Base-by-base conservation (phyloP, 495 filamentous ascomycete species). In the Penicillium riverlandense region DNA sequence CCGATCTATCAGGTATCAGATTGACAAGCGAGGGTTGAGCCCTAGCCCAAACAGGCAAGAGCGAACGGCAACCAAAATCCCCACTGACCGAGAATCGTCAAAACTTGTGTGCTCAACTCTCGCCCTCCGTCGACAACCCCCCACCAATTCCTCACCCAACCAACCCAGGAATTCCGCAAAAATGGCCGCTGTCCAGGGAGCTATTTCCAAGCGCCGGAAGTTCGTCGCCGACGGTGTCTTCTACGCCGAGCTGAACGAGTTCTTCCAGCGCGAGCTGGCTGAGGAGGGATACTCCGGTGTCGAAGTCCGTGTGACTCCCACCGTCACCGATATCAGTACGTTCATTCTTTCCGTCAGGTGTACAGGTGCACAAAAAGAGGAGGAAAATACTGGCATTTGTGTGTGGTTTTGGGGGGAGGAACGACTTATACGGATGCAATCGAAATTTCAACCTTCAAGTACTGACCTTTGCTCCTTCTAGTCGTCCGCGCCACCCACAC, bases 171-270 rank as follows among this genome's bases (percentile, higher is more conserved):
- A 65, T 22, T 22, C 32, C 64, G 65, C 60, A 70, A 82, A 58
- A 55, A 86, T 86, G 82, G 76, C 77, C 61, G 74, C 76, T 67
- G 74, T 79, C 59, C 79, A 80, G 67, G 80, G 77, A 67, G 77
- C 80, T 68, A 83, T 85, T 72, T 96, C 91, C 66, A 98, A 98
- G 86, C 84, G 89, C 68, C 85, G 92, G 76, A 98, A 98, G 86
- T 98, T 98, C 82, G 90, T 97, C 72, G 94, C 94, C 65, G 94
- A 97, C 73, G 94, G 92, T 77, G 94, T 97, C 69, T 98, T 97
- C 86, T 98, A 96, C 73, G 94, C 94, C 76, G 92, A 98, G 77
- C 76, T 97, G 72, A 98, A 97, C 85, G 92, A 98, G 78, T 98
- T 98, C 86, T 98, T 98, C 89, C 94, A 96, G 80, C 91, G 94